Conservation (phyloP, 2,329 filamentous ascomycete genomes). For the Daldinia sp. region DNA sequence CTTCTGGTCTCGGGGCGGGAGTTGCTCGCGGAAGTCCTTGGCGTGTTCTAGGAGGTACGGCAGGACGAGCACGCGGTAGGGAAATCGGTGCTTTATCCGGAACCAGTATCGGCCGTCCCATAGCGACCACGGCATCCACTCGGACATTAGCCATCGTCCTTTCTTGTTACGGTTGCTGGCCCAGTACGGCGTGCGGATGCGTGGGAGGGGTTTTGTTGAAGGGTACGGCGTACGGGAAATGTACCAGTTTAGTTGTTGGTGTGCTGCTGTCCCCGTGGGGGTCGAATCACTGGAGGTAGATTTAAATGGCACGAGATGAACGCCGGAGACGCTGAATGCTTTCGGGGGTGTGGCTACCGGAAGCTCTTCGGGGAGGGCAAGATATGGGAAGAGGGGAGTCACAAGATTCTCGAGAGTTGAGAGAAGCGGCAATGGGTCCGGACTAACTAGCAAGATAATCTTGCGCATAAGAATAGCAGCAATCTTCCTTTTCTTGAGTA, state of each 20-base stretch:
- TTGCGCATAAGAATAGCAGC: constrained; percentile 62
- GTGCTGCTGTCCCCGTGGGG: constrained; percentile 1
- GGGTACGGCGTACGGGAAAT: constrained; percentile 62
- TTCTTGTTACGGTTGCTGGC: constrained; percentile 26
- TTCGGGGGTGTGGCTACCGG: constrained; percentile 48
- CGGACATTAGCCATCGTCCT: constrained; percentile 46
- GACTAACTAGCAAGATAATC: constrained; percentile 64
- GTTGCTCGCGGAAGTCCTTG: constrained; percentile 62
- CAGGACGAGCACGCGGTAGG: constrained; percentile 57
- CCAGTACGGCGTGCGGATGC: constrained; percentile 39
- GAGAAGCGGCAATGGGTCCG: constrained; percentile 59
- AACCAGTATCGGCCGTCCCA: constrained; percentile 76
- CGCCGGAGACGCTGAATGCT: constrained; percentile 63
- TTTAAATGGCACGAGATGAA: constrained; percentile 60
- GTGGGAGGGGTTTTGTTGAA: constrained; percentile 54
- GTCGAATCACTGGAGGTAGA: constrained; percentile 9
- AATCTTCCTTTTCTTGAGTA: constrained; percentile 57
- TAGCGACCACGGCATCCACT: constrained; percentile 54
- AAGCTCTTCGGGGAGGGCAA: constrained; percentile 48
- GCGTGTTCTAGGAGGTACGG: constrained; percentile 61
- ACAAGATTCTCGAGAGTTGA: constrained; percentile 60
- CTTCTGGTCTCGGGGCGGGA: constrained; percentile 51
- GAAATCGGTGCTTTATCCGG: constrained; percentile 59
- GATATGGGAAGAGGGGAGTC: constrained; percentile 62
- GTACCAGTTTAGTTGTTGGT: constrained; percentile 55